Evolutionary conservation across 805 yeast genomes (phyloP).

Genomic region (Kodamaea laetipori): DNA sequence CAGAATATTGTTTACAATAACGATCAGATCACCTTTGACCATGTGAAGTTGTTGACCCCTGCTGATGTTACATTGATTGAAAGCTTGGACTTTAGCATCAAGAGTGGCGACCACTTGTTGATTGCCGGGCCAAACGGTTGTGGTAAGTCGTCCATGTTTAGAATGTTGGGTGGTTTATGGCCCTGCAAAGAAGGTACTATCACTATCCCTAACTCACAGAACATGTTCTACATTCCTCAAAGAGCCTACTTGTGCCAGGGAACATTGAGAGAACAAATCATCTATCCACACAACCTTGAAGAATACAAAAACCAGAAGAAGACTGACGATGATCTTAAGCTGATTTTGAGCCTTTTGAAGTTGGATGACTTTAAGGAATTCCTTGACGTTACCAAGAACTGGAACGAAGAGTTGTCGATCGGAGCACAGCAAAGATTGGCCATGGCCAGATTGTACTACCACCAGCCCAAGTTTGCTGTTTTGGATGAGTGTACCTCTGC

Average conservation of each 20-base stretch:
- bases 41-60: conserved; percentile 85
- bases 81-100: conserved; percentile 67
- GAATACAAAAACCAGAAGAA: conserved; percentile 50
- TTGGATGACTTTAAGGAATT: conserved; percentile 52
- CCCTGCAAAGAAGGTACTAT: conserved; percentile 65
- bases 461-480: conserved; percentile 90
- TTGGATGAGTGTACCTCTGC: conserved; percentile 96
- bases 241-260: conserved; percentile 84
- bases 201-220: conserved; percentile 62
- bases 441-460: conserved; percentile 89
- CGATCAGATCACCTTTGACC: conserved; percentile 66
- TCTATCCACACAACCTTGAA: conserved; percentile 76
- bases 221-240: conserved; percentile 88
- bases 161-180: conserved; percentile 93
- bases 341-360: conserved; percentile 58
- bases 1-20: conserved; percentile 33
- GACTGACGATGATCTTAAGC: conserved; percentile 52
- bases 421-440: conserved; percentile 95
- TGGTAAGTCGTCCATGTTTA: conserved; percentile 89
- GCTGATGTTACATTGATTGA: conserved; percentile 71
- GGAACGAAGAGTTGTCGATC: conserved; percentile 86
- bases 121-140: conserved; percentile 97
- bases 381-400: conserved; percentile 63
- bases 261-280: conserved; percentile 81
- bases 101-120: conserved; percentile 80